Conservation (phyloP, 1,284 basidiomycete genomes). For the Boletellus deceptivus region DNA sequence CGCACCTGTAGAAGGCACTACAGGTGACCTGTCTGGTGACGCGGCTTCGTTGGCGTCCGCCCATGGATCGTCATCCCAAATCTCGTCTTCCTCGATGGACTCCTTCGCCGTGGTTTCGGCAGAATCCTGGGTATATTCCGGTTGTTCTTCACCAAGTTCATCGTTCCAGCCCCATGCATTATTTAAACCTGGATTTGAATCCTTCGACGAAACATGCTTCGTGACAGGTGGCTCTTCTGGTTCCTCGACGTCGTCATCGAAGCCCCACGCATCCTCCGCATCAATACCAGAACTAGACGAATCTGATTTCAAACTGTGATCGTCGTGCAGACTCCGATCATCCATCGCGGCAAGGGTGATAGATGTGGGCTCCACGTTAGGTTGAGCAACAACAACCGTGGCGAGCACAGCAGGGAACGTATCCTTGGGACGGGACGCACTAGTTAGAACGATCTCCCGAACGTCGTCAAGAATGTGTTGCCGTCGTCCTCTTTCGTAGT, state of each 20-base stretch:
- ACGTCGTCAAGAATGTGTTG: constrained; percentile 58
- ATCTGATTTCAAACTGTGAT: constrained; percentile 10
- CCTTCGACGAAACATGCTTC: constrained; percentile 10
- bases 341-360: constrained; percentile 1
- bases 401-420: constrained; percentile 39
- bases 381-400: neutral
- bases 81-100: constrained; percentile 34
- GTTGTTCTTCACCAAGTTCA: constrained; percentile 23
- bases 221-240: constrained; percentile 11
- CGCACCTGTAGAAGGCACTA: constrained; percentile 35
- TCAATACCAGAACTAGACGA: constrained; percentile 23
- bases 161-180: constrained; percentile 73
- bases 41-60: constrained; percentile 34
- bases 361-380: neutral
- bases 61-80: constrained; percentile 69
- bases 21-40: constrained; percentile 18
- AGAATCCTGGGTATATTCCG: constrained; percentile 14
- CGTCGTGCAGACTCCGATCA: constrained; percentile 8
- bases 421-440: constrained; percentile 21
- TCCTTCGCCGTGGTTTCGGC: constrained; percentile 21
- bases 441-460: constrained; percentile 46
- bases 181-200: constrained; percentile 36
- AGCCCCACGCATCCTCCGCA: constrained; percentile 51
- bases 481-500: constrained; percentile 73
- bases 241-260: constrained; percentile 48